phyloP scores from a whole-genome alignment of 495 filamentous ascomycete species.

The Cercophora sp. region DNA sequence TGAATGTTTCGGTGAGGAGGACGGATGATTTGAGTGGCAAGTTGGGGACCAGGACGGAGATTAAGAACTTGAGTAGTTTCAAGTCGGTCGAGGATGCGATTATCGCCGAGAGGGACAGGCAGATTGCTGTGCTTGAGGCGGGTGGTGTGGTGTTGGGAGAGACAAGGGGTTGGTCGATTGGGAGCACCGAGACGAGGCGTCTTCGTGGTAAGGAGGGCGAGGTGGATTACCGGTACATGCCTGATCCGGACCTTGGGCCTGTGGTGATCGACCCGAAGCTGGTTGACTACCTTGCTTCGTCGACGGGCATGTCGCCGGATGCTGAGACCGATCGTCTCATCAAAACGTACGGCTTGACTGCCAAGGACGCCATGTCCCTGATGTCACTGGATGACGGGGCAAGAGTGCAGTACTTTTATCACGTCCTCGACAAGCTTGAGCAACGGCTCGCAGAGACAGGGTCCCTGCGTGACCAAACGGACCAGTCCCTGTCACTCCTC shows the following conservation, averaged over 20 bases:
- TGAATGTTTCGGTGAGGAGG: conserved; percentile 84
- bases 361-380: conserved; percentile 86
- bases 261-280: conserved; percentile 71
- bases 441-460: background rate
- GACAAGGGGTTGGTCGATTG: conserved; percentile 88
- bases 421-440: conserved; percentile 57
- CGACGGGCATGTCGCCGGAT: conserved; percentile 68
- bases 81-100: conserved; percentile 94
- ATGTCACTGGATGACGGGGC: conserved; percentile 73
- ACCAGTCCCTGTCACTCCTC: conserved; percentile 30
- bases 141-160: conserved; percentile 80
- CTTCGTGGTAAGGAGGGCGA: conserved; percentile 93
- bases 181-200: conserved; percentile 69
- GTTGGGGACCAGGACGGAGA: conserved; percentile 87
- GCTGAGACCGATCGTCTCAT: conserved; percentile 57
- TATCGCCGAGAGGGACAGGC: conserved; percentile 80
- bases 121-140: conserved; percentile 74
- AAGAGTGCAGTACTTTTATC: conserved; percentile 77
- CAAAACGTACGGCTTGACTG: conserved; percentile 56
- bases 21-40: conserved; percentile 37
- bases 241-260: conserved; percentile 85
- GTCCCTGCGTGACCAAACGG: too few species aligned
- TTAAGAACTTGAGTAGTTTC: conserved; percentile 95
- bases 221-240: conserved; percentile 98
- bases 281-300: conserved; percentile 54